Conservation (phyloP, 2,329 filamentous ascomycete species). For the Trichocomaceae sp. region DNA sequence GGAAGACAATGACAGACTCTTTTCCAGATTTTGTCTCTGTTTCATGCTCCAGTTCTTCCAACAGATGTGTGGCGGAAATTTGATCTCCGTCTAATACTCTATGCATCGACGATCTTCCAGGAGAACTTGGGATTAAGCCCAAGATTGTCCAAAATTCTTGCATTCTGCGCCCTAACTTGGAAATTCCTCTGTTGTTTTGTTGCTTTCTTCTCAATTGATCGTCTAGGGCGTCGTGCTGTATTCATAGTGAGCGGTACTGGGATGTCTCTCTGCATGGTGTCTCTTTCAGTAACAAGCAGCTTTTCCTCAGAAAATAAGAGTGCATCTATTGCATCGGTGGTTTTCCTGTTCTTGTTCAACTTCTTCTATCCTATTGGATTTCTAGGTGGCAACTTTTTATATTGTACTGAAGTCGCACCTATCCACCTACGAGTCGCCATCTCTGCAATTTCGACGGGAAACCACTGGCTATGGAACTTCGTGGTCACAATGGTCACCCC, state of each 20-base stretch:
- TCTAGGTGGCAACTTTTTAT: constrained; percentile 1
- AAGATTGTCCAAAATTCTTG: not conserved
- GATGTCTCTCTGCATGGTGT: not conserved
- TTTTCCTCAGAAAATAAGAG: too few relatives aligned
- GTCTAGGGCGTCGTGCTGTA: constrained; percentile 44
- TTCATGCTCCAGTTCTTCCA: not conserved
- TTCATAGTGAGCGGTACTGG: constrained; percentile 47
- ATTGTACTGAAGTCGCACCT: not conserved
- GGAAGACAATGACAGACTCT: not conserved
- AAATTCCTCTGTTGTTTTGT: constrained; percentile 49
- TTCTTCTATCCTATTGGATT: constrained; percentile 1
- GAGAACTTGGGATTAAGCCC: not conserved
- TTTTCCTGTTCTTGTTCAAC: constrained; percentile 1
- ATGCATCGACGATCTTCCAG: not conserved
- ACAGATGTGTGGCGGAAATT: not conserved
- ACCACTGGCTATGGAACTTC: not conserved
- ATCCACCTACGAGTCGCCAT: not conserved
- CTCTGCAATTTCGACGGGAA: not conserved
- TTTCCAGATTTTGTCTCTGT: not conserved
- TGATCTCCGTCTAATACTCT: not conserved
- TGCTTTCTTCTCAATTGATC: constrained; percentile 46
- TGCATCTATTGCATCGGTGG: not conserved
- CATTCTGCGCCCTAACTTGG: constrained; percentile 48
- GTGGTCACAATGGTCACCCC: constrained; percentile 45
- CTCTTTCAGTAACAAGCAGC: not conserved